A percentile compares a stretch with the other conserved stretches of the same genome.
Conservation (phyloP, 805 yeast genomes). For the Alloascoidea hylecoeti region DNA sequence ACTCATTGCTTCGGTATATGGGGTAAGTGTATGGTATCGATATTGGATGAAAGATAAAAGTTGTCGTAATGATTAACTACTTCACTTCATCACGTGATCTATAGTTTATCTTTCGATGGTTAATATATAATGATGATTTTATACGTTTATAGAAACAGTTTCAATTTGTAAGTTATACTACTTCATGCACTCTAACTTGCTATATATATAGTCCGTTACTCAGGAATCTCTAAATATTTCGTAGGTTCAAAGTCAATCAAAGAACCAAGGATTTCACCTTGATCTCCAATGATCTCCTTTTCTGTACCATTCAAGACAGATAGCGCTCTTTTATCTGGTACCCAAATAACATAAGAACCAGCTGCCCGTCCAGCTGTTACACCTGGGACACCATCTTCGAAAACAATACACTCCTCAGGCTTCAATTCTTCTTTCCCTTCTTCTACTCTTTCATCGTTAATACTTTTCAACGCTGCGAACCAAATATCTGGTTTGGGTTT, state of each 20-base stretch:
- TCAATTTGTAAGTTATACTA: no score
- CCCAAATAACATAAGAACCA: constrained; percentile 85
- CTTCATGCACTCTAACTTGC: no score
- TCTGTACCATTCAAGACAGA: constrained; percentile 37
- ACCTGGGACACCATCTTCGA: constrained; percentile 95
- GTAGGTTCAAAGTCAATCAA: constrained; percentile 37
- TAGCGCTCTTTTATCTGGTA: constrained; percentile 71
- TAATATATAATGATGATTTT: no score
- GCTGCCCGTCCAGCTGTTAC: constrained; percentile 74
- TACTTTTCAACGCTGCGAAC: constrained; percentile 59
- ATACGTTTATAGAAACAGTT: no score
- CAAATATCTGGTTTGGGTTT: constrained; percentile 93
- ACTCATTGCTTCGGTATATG: constrained; percentile 15
- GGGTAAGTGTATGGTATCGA: no score
- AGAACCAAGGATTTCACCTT: constrained; percentile 41
- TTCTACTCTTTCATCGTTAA: constrained; percentile 40
- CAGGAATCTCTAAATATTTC: constrained; percentile 31
- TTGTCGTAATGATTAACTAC: no score
- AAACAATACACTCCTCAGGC: constrained; percentile 74
- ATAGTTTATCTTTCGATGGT: no score
- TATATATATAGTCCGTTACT: neutral
- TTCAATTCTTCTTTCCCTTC: constrained; percentile 30
- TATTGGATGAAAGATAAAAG: no score
- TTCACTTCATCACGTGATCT: no score
- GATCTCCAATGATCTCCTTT: constrained; percentile 31